Evolutionary conservation across 192 early-diverging fungal species (phyloP), one percentile per base, ranked within the genome.

Genomic region (Funneliformis mosseae): DNA sequence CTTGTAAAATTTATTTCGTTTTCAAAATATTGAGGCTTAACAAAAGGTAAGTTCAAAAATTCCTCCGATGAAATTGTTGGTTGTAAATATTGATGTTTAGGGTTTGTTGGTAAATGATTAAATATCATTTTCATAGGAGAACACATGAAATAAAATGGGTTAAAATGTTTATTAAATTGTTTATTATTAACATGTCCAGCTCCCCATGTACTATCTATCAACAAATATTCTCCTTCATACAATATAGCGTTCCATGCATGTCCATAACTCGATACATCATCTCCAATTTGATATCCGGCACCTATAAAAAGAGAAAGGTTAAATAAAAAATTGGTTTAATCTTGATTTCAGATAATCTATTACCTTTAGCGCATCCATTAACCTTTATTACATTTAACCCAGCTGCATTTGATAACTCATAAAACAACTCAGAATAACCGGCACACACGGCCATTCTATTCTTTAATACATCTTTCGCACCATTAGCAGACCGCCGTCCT

Each of bases 161-260:
- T 69, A 84, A 88, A 91, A 48, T 74, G 46, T 62, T 83, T 87
- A 33, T 76, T 78, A 80, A 89, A 90, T 5, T 76, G 80, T 21
- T 78, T 68, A 14, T 84, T 84, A 0, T 80, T 42, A 38, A 83
- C 55, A 10, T 11, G 38, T 12, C 90, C 90, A 2, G 90, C 87
- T 23, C 89, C 90, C 90, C 90, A 91, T 18, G 90, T 91, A 9
- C 88, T 86, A 59, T 91, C 90, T 38, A 91, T 89, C 76, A 91
- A 82, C 3, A 88, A 77, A 66, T 85, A 88, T 76, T 89, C 86
- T 61, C 88, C 88, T 69, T 88, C 61, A 38, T 91, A 50, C 10
- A 71, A 77, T 25, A 88, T 86, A 10, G 81, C 85, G 79, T 91
- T 91, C 90, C 90, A 91, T 64, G 88, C 90, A 74, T 91, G 90